These are phyloP conservation scores for Prasinococcaceae sp. DNA, from an alignment of 139 green algal species.

Conservation along the genomic window DNA sequence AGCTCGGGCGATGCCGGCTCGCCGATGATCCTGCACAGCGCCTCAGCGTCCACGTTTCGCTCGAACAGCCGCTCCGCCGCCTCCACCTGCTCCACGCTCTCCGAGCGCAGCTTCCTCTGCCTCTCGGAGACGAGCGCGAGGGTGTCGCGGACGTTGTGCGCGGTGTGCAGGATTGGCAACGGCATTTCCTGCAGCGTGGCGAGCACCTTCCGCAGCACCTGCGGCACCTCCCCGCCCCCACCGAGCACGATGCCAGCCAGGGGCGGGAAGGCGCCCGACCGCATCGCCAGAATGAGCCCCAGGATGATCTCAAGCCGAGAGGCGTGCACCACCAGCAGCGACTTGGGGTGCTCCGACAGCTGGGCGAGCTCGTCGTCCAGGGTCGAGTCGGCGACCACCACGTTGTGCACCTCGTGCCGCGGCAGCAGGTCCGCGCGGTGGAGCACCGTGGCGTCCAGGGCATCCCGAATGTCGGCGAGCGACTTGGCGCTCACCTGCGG, in stretches of 20 bases:
- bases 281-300: neutral
- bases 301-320: neutral
- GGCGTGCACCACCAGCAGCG: neutral
- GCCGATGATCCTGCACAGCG: neutral
- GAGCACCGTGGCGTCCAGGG: neutral
- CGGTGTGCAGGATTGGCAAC: too few species aligned
- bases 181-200: too few species aligned
- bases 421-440: neutral
- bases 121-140: too few species aligned
- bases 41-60: neutral
- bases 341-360: neutral
- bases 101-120: too few species aligned
- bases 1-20: neutral
- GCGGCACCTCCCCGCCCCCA: neutral
- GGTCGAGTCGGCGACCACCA: neutral
- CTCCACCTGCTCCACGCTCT: neutral
- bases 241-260: neutral
- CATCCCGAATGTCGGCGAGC: neutral
- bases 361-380: neutral
- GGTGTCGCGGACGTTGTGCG: too few species aligned
- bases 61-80: neutral
- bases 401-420: neutral
- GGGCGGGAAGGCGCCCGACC: neutral
- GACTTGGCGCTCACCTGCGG: neutral
- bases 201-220: too few species aligned